These are phyloP conservation scores for Plasmopara viticola DNA, from an alignment of 352 stramenopile species.

Conservation along the genomic window DNA sequence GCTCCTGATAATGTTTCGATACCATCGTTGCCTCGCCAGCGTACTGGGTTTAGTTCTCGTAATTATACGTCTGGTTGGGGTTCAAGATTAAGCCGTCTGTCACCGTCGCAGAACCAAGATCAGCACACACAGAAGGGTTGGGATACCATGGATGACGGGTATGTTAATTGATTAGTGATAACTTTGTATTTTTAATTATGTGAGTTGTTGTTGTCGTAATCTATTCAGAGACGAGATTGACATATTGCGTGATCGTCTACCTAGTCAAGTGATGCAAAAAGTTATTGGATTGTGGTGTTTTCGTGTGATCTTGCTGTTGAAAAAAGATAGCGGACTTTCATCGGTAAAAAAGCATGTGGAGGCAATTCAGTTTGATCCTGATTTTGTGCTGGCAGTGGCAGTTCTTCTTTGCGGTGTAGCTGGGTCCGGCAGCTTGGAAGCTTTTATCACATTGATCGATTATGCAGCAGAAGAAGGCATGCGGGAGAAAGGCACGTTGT, in stretches of 20 bases:
- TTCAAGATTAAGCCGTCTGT: slow-evolving; percentile 6
- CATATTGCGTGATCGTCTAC: slow-evolving; percentile 19
- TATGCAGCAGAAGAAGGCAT: slow-evolving; percentile 40
- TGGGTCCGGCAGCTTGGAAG: slow-evolving; percentile 49
- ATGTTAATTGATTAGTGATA: neutral
- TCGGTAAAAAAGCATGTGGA: slow-evolving; percentile 38
- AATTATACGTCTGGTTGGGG: slow-evolving; percentile 17
- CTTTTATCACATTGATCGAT: slow-evolving; percentile 50
- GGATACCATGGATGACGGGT: slow-evolving; percentile 44
- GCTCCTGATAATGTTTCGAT: slow-evolving; percentile 1
- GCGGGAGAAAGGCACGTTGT: slow-evolving; percentile 14
- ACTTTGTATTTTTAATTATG: slow-evolving; percentile 1
- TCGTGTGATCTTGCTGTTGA: slow-evolving; percentile 64
- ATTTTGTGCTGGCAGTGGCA: slow-evolving; percentile 59
- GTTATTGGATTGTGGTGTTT: slow-evolving; percentile 64
- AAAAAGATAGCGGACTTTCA: slow-evolving; percentile 68
- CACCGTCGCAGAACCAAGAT: slow-evolving; percentile 6
- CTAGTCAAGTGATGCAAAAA: slow-evolving; percentile 24
- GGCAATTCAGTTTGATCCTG: slow-evolving; percentile 46
- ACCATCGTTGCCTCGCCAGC: slow-evolving; percentile 3
- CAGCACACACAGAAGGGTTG: slow-evolving; percentile 20
- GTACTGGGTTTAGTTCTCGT: slow-evolving; percentile 18
- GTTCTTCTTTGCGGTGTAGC: slow-evolving; percentile 54
- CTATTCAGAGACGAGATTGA: slow-evolving; percentile 22
- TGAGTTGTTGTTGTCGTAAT: slow-evolving; percentile 4